These are phyloP conservation scores for Leccinum incarnatum DNA, from an alignment of 768 basidiomycete genomes.

Conservation along the genomic window DNA sequence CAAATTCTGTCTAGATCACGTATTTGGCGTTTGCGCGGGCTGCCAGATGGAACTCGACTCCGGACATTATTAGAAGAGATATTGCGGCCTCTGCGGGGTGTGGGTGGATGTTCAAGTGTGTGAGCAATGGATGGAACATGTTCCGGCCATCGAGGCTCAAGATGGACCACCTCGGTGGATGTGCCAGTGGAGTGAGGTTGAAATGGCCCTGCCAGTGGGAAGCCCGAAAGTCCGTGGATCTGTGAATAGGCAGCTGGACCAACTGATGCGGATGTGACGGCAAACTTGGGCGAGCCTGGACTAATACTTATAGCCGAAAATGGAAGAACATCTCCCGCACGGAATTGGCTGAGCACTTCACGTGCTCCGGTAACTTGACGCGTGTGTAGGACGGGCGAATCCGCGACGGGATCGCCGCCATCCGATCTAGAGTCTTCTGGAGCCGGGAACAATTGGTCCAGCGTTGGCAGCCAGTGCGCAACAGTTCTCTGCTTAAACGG, in stretches of 20 bases:
- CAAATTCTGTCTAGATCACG: slow-evolving; percentile 23
- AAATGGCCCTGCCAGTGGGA: slow-evolving; percentile 23
- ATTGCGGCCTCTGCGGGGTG: slow-evolving; percentile 12
- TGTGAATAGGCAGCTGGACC: slow-evolving; percentile 1
- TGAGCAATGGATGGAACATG: slow-evolving; percentile 3
- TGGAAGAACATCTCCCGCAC: slow-evolving; percentile 13
- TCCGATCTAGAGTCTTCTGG: slow-evolving; percentile 2
- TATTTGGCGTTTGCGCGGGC: slow-evolving; percentile 19
- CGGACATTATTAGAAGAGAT: slow-evolving; percentile 11
- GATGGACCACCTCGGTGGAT: slow-evolving; percentile 1
- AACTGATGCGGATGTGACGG: slow-evolving; percentile 5
- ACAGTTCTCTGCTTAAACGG: slow-evolving; percentile 6
- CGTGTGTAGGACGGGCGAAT: slow-evolving; percentile 29
- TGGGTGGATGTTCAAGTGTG: neutral
- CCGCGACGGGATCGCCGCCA: slow-evolving; percentile 9
- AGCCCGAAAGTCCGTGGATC: slow-evolving; percentile 27
- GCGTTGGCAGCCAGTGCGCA: slow-evolving; percentile 10
- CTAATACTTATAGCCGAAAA: slow-evolving; percentile 5
- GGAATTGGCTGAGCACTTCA: slow-evolving; percentile 7
- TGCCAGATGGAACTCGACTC: slow-evolving; percentile 15
- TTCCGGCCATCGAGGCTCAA: slow-evolving; percentile 7
- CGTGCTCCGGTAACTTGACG: slow-evolving; percentile 12
- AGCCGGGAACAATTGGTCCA: slow-evolving; percentile 29
- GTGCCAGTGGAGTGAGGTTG: neutral
- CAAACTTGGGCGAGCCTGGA: slow-evolving; percentile 6